Conservation (phyloP, 2,329 filamentous ascomycete genomes). For the Emergomyces orientalis region DNA sequence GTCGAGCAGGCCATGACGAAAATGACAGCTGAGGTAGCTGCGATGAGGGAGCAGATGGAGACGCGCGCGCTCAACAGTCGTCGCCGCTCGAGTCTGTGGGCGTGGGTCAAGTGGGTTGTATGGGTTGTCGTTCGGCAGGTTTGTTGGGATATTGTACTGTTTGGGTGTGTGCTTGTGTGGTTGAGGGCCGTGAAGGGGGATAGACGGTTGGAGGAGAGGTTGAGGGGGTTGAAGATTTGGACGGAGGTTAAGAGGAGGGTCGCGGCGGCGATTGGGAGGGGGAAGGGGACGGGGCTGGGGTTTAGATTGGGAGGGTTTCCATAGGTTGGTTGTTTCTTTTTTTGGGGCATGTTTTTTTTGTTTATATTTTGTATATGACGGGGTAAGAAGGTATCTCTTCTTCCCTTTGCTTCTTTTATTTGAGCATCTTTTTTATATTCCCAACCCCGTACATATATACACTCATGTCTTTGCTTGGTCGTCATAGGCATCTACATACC, state of each 20-base stretch:
- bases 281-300: slow-evolving; percentile 17
- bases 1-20: slow-evolving; percentile 80
- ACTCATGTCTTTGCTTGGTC: too few species aligned
- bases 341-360: background rate
- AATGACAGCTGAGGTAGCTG: slow-evolving; percentile 85
- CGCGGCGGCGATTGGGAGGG: slow-evolving; percentile 18
- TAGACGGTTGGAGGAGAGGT: slow-evolving; percentile 31
- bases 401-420: background rate
- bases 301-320: slow-evolving; percentile 7
- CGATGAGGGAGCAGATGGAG: slow-evolving; percentile 81
- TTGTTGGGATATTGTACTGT: slow-evolving; percentile 56
- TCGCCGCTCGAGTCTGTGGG: slow-evolving; percentile 53
- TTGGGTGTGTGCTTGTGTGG: slow-evolving; percentile 33
- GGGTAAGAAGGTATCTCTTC: background rate
- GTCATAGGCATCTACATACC: too few species aligned
- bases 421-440: slow-evolving; percentile 4
- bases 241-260: slow-evolving; percentile 27
- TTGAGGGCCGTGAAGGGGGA: slow-evolving; percentile 35
- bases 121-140: slow-evolving; percentile 66
- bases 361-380: background rate
- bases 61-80: slow-evolving; percentile 62
- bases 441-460: background rate
- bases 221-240: slow-evolving; percentile 25
- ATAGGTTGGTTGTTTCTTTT: background rate
- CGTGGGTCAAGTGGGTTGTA: slow-evolving; percentile 62